Evolutionary conservation across 805 yeast species (phyloP), one percentile per base, ranked within the genome.

Genomic region (Yarrowia sp.): DNA sequence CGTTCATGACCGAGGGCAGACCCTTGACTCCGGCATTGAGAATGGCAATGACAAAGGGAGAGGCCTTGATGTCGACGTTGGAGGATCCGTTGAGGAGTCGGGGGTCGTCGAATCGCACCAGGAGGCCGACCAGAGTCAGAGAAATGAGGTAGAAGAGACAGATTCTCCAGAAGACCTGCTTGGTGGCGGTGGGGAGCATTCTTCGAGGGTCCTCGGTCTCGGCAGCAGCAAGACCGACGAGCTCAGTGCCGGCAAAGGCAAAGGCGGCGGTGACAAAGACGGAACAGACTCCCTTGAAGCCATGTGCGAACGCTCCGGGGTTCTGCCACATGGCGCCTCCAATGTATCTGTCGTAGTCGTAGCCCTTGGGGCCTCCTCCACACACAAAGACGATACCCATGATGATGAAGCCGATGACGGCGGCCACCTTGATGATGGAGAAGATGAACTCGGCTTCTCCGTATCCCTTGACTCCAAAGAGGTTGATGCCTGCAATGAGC

Each of bases 31-130:
- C 90, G 34, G 89, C 89, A 60, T 82, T 81, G 40, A 76, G 79
- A 68, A 88, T 84, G 39, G 94, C 90, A 77, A 90, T 86, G 66
- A 89, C 94, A 72, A 89, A 89, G 15, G 95, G 94, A 15, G 93
- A 89, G 13, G 92, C 90, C 15, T 87, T 78, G 52, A 88, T 89
- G 70, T 84, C 86, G 68, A 83, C 86, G 58, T 82, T 44, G 83
- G 76, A 38, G 84, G 79, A 68, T 85, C 84, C 69, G 8, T 77
- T 68, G 38, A 85, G 73, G 68, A 86, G 78, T 71, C 84, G 74
- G 4, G 76, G 74, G 68, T 84, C 84, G 67, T 79, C 78, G 72
- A 80, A 87, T 14, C 91, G 91, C 39, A 89, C 92, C 70, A 89
- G 79, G 71, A 88, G 85, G 53, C 90, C 86, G 73, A 79, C 83